Percentiles rank a stretch among this genome's conserved stretches.
Conservation (phyloP, 768 basidiomycete species). For the Macrolepiota dolichaula region DNA sequence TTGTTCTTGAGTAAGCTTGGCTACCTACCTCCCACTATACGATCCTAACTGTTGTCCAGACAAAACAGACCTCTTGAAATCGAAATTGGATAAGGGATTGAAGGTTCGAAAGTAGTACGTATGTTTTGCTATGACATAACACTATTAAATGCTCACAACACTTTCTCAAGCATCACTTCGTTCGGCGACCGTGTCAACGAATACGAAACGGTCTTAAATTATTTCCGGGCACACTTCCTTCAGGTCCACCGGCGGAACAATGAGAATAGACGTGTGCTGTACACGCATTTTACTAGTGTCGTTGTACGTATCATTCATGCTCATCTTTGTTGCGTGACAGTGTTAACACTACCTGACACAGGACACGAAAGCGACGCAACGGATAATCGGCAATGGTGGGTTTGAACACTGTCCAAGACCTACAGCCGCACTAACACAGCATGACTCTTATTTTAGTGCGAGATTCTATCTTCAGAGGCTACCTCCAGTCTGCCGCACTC, state of each 20-base stretch:
- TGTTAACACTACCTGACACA: constrained; percentile 22
- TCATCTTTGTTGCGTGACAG: constrained; percentile 1
- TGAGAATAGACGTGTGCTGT: constrained; percentile 75
- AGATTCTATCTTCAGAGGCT: constrained; percentile 74
- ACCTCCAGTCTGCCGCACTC: constrained; percentile 67
- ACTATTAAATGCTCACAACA: background rate
- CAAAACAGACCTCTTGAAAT: constrained; percentile 73
- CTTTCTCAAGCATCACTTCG: constrained; percentile 61
- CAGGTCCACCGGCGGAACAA: constrained; percentile 80
- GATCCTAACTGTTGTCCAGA: constrained; percentile 35
- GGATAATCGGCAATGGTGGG: constrained; percentile 79
- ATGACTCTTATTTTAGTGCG: constrained; percentile 48
- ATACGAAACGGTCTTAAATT: constrained; percentile 77
- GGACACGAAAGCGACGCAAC: constrained; percentile 83
- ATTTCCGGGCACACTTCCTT: constrained; percentile 85
- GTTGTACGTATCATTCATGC: constrained; percentile 43
- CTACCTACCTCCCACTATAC: constrained; percentile 5
- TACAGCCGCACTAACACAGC: constrained; percentile 9
- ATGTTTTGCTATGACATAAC: background rate
- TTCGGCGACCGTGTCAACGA: constrained; percentile 80
- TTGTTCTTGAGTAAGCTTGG: constrained; percentile 51
- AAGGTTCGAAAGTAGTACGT: constrained; percentile 78
- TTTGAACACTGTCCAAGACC: background rate
- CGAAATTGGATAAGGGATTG: constrained; percentile 69
- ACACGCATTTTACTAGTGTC: constrained; percentile 79